phyloP scores from a whole-genome alignment of 345 rosid genomes.

The Conringia planisiliqua region DNA sequence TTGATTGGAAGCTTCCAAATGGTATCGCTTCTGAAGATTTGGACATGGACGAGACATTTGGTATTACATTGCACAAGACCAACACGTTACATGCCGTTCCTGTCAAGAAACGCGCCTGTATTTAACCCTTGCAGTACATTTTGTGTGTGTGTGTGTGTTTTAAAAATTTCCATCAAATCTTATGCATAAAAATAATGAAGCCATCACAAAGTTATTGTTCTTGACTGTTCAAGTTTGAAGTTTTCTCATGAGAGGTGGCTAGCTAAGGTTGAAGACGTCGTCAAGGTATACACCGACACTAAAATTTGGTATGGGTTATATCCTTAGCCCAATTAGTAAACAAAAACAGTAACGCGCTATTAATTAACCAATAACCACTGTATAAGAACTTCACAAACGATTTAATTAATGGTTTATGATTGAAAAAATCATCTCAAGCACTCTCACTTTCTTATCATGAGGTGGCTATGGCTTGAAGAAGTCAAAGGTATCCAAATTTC shows the following conservation, averaged over 20 bases:
- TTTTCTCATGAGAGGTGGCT: background rate
- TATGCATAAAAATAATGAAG: background rate
- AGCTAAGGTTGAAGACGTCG: too few relatives aligned
- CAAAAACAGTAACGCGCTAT: too few relatives aligned
- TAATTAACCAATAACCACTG: too few relatives aligned
- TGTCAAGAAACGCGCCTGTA: background rate
- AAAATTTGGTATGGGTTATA: too few relatives aligned
- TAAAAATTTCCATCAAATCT: background rate
- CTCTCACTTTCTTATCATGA: too few relatives aligned
- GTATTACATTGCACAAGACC: slow-evolving; percentile 27
- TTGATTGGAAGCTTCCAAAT: slow-evolving; percentile 43
- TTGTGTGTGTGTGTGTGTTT: background rate
- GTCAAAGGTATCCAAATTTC: background rate
- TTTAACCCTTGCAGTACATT: background rate
- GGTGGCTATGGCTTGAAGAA: background rate
- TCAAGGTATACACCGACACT: too few relatives aligned
- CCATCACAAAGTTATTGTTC: background rate
- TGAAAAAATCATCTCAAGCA: too few relatives aligned
- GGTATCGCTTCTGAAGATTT: slow-evolving; percentile 30
- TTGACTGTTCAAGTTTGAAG: background rate
- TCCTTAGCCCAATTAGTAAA: too few relatives aligned
- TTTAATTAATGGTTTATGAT: too few relatives aligned
- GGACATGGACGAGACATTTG: slow-evolving; percentile 42
- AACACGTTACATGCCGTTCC: slow-evolving; percentile 26
- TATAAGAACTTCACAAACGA: too few relatives aligned